A percentile compares a stretch with the other conserved stretches of the same genome.
Conservation (phyloP, 1,284 basidiomycete genomes). For the Fomes fomentarius region DNA sequence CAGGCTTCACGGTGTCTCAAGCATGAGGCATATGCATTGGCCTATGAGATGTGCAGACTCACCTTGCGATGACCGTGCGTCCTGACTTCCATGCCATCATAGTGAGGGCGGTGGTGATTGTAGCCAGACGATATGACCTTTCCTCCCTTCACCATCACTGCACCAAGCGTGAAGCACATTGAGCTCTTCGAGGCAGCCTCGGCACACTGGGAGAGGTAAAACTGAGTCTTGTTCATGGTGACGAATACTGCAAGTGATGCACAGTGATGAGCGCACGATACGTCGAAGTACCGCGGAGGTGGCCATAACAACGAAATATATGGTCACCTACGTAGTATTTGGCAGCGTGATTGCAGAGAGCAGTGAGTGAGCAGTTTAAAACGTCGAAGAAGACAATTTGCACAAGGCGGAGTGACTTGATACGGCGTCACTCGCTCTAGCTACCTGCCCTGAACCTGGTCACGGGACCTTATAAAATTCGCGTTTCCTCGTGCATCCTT, state of each 20-base stretch:
- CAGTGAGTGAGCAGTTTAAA: too few species aligned
- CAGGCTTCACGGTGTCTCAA: conserved; percentile 34
- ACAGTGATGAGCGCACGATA: conserved; percentile 7
- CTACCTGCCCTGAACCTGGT: conserved; percentile 22
- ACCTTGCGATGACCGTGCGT: conserved; percentile 47
- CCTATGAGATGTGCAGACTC: background rate
- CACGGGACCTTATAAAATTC: conserved; percentile 26
- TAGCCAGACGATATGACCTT: conserved; percentile 56
- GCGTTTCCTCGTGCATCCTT: conserved; percentile 11
- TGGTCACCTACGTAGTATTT: too few species aligned
- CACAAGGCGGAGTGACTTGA: too few species aligned
- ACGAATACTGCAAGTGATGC: conserved; percentile 2
- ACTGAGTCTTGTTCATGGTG: conserved; percentile 53
- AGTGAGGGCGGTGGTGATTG: conserved; percentile 59
- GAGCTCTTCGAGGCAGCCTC: conserved; percentile 54
- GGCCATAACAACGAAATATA: background rate
- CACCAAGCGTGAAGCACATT: conserved; percentile 60
- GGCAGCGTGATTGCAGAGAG: too few species aligned
- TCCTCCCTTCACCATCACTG: conserved; percentile 60
- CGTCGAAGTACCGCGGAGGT: background rate
- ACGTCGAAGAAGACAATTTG: too few species aligned
- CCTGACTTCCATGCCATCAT: conserved; percentile 49
- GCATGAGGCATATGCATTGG: background rate
- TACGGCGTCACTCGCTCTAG: too few species aligned
- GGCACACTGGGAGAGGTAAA: conserved; percentile 55